Conservation (phyloP, 345 rosid genomes). For the Syzygium oleosum region DNA sequence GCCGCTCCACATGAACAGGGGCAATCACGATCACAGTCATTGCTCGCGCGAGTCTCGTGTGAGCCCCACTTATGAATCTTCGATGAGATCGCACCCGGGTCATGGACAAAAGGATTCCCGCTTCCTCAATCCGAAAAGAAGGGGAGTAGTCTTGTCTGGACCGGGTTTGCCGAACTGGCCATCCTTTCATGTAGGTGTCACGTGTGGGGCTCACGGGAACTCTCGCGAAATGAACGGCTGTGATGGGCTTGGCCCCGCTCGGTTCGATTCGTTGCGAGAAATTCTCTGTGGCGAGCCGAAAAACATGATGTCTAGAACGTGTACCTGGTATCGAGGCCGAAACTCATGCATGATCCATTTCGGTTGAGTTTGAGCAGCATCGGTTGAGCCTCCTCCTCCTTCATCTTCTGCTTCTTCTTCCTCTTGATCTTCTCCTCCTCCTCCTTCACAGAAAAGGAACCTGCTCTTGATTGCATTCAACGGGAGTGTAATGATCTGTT, state of each 20-base stretch:
- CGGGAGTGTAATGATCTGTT: background rate
- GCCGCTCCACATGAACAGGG: background rate
- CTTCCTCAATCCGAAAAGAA: background rate
- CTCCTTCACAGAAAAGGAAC: background rate
- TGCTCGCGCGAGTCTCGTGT: background rate
- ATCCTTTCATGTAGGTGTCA: background rate
- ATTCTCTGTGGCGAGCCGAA: background rate
- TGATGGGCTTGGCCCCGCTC: background rate
- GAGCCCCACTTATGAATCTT: background rate
- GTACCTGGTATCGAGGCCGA: background rate
- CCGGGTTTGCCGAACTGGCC: background rate
- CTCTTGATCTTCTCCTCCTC: background rate
- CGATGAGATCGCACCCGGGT: too few species aligned
- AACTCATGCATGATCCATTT: background rate
- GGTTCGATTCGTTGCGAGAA: background rate
- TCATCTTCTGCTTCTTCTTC: background rate
- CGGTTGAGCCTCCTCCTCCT: background rate
- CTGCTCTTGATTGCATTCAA: background rate
- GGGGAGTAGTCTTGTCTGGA: background rate
- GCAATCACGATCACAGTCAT: fast-evolving
- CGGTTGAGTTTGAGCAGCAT: background rate
- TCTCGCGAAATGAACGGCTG: background rate
- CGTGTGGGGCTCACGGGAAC: background rate
- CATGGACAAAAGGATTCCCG: background rate
- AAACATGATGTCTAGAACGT: background rate